Base-by-base conservation (phyloP, 805 yeast species). In the Candida stauntonica region DNA sequence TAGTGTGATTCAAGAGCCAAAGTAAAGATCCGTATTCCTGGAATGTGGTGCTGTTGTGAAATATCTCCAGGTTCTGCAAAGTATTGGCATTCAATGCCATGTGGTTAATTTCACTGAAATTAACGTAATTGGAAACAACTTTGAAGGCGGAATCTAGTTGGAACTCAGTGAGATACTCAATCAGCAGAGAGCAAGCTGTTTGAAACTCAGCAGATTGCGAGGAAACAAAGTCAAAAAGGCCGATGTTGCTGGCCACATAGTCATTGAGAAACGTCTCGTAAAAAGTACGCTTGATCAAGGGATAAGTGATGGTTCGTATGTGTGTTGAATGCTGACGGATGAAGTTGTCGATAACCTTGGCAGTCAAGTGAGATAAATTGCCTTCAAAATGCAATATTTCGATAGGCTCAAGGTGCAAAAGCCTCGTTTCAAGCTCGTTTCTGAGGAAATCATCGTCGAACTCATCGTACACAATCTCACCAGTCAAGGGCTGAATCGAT, bases 1-100 rank as follows among this genome's bases (percentile, higher is more conserved):
- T 63, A 0, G 98, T 86, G 47, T 83, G 88, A 55, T 91, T 84
- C 43, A 93, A 50, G 3, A 86, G 64, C 88, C 94, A 86, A 13
- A 85, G 57, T 12, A 91, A 62, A 0, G 96, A 77, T 0, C 97
- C 98, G 23, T 68, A 61, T 7, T 65, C 66, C 5, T 68, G 62
- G 11, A 63, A 57, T 45, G 78, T 78, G 0, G 93, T 77, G 4
- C 70, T 62, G 50, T 86, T 86, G 16, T 66, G 64, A 51, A 85
- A 86, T 1, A 93, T 72, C 52, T 93, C 97, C 16, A 93, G 62
- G 30, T 84, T 78, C 23, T 71, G 69, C 5, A 93, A 48, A 0
- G 95, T 79, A 50, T 74, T 78, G 2, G 81, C 73, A 38, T 82
- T 81, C 12, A 79, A 59, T 65, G 78, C 64, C 72, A 75, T 76